Conservation (phyloP, 345 rosid genomes). For the Murraya koenigii region DNA sequence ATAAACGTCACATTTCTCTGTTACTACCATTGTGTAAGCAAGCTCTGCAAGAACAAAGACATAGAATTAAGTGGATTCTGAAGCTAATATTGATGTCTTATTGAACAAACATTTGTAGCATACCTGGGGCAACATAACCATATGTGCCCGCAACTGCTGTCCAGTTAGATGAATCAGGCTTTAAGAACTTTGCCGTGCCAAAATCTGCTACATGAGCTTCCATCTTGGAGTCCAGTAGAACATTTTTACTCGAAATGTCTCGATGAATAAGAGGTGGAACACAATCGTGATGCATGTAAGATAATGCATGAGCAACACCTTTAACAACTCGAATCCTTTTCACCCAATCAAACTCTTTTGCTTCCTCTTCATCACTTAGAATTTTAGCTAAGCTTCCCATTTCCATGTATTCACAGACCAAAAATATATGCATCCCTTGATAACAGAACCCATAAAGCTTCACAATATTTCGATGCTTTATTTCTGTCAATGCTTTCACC, state of each 20-base stretch:
- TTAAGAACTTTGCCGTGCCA: slow-evolving; percentile 13
- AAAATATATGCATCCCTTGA: background rate
- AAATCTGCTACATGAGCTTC: slow-evolving; percentile 21
- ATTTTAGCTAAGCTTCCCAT: slow-evolving; percentile 29
- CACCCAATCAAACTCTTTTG: slow-evolving; percentile 26
- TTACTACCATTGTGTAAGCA: slow-evolving; percentile 8
- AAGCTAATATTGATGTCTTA: background rate
- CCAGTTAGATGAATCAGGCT: slow-evolving; percentile 10
- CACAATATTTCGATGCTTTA: slow-evolving; percentile 12
- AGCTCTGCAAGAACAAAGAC: background rate
- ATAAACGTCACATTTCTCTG: slow-evolving; percentile 5
- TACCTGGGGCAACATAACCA: slow-evolving; percentile 13
- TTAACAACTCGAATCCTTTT: slow-evolving; percentile 19
- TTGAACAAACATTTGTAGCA: no score
- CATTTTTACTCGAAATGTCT: slow-evolving; percentile 16
- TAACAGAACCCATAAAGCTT: slow-evolving; percentile 22
- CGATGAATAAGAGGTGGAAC: slow-evolving; percentile 24
- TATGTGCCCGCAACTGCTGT: slow-evolving; percentile 5
- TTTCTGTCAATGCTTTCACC: slow-evolving; percentile 20
- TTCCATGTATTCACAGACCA: slow-evolving; percentile 29
- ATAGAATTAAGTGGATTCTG: background rate
- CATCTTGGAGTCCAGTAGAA: slow-evolving; percentile 18
- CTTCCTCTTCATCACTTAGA: slow-evolving; percentile 15
- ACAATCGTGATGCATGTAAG: slow-evolving; percentile 14
- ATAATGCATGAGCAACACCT: slow-evolving; percentile 17